Conservation (phyloP, 2,329 filamentous ascomycete genomes). For the Sclerotiophoma versabilis region DNA sequence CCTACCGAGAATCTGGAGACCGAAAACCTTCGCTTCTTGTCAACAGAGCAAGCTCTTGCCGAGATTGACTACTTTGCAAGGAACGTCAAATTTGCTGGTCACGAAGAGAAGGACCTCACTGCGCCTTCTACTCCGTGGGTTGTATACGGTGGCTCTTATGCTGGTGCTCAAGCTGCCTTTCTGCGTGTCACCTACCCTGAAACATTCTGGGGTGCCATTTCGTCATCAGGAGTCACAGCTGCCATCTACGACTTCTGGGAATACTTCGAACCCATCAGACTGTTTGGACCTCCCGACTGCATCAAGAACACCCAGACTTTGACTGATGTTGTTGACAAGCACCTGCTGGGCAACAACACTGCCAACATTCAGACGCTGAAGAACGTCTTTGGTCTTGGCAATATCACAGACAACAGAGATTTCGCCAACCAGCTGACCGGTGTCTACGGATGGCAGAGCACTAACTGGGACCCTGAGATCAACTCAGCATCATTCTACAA, state of each 20-base stretch:
- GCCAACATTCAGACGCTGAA: constrained; percentile 58
- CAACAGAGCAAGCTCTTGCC: constrained; percentile 81
- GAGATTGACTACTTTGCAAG: constrained; percentile 82
- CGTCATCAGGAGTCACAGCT: constrained; percentile 78
- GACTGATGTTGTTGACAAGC: constrained; percentile 65
- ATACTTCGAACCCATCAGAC: constrained; percentile 66
- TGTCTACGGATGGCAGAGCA: constrained; percentile 61
- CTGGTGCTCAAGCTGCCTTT: constrained; percentile 80
- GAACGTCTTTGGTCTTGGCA: constrained; percentile 59
- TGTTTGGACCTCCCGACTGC: constrained; percentile 67
- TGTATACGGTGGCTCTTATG: constrained; percentile 84
- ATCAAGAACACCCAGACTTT: constrained; percentile 69
- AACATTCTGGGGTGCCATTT: constrained; percentile 79
- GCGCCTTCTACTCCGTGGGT: constrained; percentile 73
- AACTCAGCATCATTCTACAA: constrained; percentile 56
- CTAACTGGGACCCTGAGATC: constrained; percentile 64
- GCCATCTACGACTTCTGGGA: constrained; percentile 80
- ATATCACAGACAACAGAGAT: constrained; percentile 60
- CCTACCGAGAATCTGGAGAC: constrained; percentile 71
- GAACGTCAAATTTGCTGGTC: constrained; percentile 72
- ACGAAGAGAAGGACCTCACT: constrained; percentile 68
- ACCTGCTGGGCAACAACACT: constrained; percentile 60
- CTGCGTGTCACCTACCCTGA: constrained; percentile 79
- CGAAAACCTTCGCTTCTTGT: constrained; percentile 78
- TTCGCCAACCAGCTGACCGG: constrained; percentile 60